A percentile compares a stretch with the other conserved stretches of the same genome.
phyloP scores from a whole-genome alignment of 2,329 filamentous ascomycete species.

The Cladophialophora carrionii region DNA sequence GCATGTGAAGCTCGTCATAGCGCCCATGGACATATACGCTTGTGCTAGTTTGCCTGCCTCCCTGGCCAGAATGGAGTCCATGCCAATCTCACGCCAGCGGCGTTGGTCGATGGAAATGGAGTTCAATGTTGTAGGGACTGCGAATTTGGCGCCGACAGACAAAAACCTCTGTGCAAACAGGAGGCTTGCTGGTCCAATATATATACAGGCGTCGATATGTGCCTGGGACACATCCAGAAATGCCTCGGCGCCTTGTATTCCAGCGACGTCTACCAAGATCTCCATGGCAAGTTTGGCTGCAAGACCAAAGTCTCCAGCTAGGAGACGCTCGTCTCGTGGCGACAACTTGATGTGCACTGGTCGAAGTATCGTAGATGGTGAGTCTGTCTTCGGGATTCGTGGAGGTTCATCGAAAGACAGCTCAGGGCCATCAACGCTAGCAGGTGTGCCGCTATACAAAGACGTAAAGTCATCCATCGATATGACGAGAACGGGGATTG shows the following conservation, averaged over 20 bases:
- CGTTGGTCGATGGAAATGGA: constrained; percentile 51
- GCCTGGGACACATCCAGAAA: constrained; percentile 48
- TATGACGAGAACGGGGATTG: constrained; percentile 48
- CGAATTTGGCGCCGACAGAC: constrained; percentile 44
- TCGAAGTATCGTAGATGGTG: background rate
- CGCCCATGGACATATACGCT: constrained; percentile 49
- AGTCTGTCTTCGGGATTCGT: background rate
- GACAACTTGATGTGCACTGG: constrained; percentile 27
- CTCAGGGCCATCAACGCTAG: background rate
- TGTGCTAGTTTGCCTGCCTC: constrained; percentile 45
- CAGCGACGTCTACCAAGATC: constrained; percentile 47
- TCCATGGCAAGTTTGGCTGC: constrained; percentile 46
- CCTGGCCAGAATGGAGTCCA: constrained; percentile 41
- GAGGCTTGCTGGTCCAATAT: constrained; percentile 48
- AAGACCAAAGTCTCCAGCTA: constrained; percentile 43
- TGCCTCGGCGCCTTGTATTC: constrained; percentile 42
- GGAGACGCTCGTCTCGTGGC: constrained; percentile 37
- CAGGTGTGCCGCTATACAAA: constrained; percentile 1
- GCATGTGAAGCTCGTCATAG: constrained; percentile 50
- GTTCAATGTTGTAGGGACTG: constrained; percentile 49
- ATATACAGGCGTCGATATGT: constrained; percentile 52
- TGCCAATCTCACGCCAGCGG: constrained; percentile 47
- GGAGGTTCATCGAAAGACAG: background rate
- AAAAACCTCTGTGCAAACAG: constrained; percentile 46
- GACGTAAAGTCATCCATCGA: constrained; percentile 30